Conservation (phyloP, 257 asterid genomes). For the Lantana camara region DNA sequence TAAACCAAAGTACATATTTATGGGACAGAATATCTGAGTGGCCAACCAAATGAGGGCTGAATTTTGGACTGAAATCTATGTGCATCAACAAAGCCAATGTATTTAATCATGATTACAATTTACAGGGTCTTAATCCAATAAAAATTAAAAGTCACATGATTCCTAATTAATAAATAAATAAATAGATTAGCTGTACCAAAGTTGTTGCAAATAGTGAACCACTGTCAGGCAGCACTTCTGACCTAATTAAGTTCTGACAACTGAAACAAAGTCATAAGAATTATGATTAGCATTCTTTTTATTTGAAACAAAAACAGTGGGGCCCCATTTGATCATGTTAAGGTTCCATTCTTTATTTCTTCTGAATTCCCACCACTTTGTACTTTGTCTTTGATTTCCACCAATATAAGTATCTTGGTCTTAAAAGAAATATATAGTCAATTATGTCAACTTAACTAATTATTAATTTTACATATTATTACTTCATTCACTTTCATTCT, state of each 20-base stretch:
- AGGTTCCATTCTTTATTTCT: constrained; percentile 15
- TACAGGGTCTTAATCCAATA: neutral
- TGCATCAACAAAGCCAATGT: no score
- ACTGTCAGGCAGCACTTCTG: neutral
- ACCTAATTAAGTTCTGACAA: constrained; percentile 13
- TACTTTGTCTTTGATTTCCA: constrained; percentile 19
- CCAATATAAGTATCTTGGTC: neutral
- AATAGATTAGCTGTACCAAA: neutral
- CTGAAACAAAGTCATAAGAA: neutral
- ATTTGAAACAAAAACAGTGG: neutral
- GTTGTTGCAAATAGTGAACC: no score
- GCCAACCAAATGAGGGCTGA: no score
- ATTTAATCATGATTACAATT: no score
- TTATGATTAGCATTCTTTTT: neutral
- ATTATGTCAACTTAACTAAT: no score
- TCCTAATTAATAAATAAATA: neutral
- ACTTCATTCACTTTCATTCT: no score
- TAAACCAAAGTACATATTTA: no score
- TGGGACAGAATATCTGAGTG: no score
- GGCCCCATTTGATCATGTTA: neutral
- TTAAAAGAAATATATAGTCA: no score
- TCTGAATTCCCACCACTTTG: no score
- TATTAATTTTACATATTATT: no score
- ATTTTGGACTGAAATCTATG: no score
- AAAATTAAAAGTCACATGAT: neutral